Evolutionary conservation across 2,329 filamentous ascomycete genomes (phyloP).

Genomic region (Aspergillus awamori): DNA sequence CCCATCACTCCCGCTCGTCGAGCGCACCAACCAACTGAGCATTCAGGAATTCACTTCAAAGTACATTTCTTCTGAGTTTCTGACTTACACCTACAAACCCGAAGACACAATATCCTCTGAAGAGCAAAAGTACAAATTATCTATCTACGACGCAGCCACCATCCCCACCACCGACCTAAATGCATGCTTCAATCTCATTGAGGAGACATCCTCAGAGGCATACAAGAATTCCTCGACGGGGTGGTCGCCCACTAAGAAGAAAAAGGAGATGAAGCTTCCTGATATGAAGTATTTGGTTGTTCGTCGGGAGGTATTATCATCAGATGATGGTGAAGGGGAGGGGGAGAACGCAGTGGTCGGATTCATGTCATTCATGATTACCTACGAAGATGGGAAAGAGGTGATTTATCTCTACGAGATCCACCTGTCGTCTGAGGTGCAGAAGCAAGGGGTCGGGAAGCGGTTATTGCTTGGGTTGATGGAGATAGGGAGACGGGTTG

Average conservation of each 20-base stretch:
- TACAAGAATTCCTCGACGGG: constrained; percentile 57
- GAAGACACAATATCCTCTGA: neutral
- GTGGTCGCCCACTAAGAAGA: constrained; percentile 59
- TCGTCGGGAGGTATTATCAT: constrained; percentile 20
- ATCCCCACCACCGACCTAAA: constrained; percentile 47
- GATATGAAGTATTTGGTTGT: constrained; percentile 63
- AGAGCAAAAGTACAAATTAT: constrained; percentile 23
- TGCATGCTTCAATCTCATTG: constrained; percentile 57
- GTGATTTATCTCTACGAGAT: constrained; percentile 69
- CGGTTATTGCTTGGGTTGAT: constrained; percentile 55
- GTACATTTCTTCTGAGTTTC: constrained; percentile 32
- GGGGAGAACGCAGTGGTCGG: constrained; percentile 26
- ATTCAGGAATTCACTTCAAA: constrained; percentile 41
- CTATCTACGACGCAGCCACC: constrained; percentile 39
- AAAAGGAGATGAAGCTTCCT: constrained; percentile 59
- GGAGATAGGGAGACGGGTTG: constrained; percentile 48
- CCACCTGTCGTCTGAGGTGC: constrained; percentile 51
- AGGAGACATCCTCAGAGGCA: constrained; percentile 55
- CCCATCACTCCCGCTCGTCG: constrained; percentile 37
- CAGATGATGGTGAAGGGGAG: neutral
- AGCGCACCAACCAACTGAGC: constrained; percentile 46
- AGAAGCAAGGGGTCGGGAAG: constrained; percentile 55
- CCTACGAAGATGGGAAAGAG: constrained; percentile 57
- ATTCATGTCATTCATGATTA: constrained; percentile 60
- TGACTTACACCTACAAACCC: neutral